Evolutionary conservation across 768 basidiomycete species (phyloP), one percentile per base, ranked within the genome.

Genomic region (Artomyces pyxidatus): DNA sequence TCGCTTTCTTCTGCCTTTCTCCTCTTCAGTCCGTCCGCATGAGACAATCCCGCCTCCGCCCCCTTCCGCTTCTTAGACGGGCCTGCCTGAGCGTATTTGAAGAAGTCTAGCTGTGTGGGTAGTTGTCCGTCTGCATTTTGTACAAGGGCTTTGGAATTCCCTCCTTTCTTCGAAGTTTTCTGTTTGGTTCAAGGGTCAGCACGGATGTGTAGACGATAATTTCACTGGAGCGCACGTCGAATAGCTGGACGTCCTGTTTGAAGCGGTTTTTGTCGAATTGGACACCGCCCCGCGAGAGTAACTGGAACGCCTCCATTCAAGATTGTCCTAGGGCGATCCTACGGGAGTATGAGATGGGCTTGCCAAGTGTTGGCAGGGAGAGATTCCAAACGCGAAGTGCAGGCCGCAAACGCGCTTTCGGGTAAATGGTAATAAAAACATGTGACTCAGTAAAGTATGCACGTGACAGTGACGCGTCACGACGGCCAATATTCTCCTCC

Each of bases 91-190:
- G 86, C 82, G 53, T 90, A 91, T 58, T 85, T 91, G 70, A 97
- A 98, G 65, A 95, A 94, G 64, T 98, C 91, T 6, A 97, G 75
- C 59, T 87, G 88, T 2, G 71, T 57, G 1, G 87, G 92, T 39
- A 93, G 74, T 49, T 76, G 77, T 8, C 67, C 70, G n/a, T 67
- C 66, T n/a, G 60, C 59, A 2, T 49, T 55, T 46, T 50, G 61
- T 10, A 58, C 49, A 14, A 51, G 52, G 26, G 61, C 48, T 53
- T 54, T 59, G 27, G 51, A 51, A 50, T 61, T 56, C 60, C 53
- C 58, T 51, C 56, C 29, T 49, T 45, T 59, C 22, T 45, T 37
- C 25, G 47, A 58, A 49, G 58, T 29, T 55, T 59, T 63, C 68
- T 70, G 30, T 17, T 55, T n/a, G n/a, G n/a, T n/a, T n/a, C 45